Evolutionary conservation across 768 basidiomycete species (phyloP).

Genomic region (Phylloporus rhodoxanthus): DNA sequence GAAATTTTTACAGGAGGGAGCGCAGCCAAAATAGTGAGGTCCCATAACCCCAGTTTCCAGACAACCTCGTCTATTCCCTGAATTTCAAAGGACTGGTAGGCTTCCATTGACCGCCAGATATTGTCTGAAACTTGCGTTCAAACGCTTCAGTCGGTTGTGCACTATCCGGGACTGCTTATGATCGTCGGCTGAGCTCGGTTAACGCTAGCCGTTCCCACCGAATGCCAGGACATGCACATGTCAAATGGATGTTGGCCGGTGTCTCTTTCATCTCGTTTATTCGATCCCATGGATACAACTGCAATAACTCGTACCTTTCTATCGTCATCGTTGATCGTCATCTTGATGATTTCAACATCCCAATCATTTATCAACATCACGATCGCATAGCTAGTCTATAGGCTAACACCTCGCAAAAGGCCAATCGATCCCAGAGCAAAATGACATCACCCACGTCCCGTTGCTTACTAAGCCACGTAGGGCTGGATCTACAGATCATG

Average conservation of each 20-base stretch:
- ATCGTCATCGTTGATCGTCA: background rate
- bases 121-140: background rate
- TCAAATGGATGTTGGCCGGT: background rate
- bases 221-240: background rate
- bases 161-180: too few species aligned
- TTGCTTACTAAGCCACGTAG: too few species aligned
- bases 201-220: too few species aligned
- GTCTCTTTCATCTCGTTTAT: background rate
- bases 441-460: too few species aligned
- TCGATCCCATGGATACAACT: background rate
- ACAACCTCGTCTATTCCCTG: background rate
- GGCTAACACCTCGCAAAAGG: too few species aligned
- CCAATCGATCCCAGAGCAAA: background rate
- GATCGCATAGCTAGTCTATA: too few species aligned
- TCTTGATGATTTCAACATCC: background rate
- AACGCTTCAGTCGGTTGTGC: background rate
- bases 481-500: background rate
- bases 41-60: background rate
- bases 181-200: too few species aligned
- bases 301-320: background rate
- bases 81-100: background rate
- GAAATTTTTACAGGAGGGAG: background rate
- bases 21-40: background rate
- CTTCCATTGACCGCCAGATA: background rate
- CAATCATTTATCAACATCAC: background rate